Conservation (phyloP, 2,329 filamentous ascomycete species). For the Tolypocladium ovalisporum region DNA sequence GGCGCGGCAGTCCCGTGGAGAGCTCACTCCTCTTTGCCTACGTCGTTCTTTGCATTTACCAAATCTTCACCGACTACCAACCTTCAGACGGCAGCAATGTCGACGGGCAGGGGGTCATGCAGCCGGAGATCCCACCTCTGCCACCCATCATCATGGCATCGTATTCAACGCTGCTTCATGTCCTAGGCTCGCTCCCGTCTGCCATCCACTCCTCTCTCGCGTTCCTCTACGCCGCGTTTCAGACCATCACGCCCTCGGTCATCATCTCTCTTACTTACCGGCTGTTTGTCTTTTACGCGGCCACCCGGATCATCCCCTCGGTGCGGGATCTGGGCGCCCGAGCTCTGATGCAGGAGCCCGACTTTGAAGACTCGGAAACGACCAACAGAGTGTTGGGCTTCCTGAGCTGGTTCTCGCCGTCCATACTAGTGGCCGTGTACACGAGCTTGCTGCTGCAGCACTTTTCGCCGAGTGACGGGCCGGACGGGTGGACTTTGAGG, state of each 20-base stretch:
- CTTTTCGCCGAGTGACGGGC: conserved; percentile 67
- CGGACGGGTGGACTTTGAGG: conserved; percentile 72
- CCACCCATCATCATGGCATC: conserved; percentile 98
- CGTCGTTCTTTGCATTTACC: conserved; percentile 95
- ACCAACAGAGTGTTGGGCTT: conserved; percentile 72
- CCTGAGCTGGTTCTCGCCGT: conserved; percentile 88
- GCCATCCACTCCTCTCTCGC: conserved; percentile 76
- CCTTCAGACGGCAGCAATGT: conserved; percentile 56
- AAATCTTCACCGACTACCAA: conserved; percentile 97
- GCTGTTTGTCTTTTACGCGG: conserved; percentile 89
- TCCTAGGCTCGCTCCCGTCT: conserved; percentile 71
- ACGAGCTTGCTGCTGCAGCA: conserved; percentile 93
- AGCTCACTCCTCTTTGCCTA: conserved; percentile 94
- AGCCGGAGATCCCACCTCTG: conserved; percentile 90
- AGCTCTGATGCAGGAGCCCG: conserved; percentile 74
- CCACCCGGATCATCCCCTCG: conserved; percentile 89
- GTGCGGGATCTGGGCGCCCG: conserved; percentile 78
- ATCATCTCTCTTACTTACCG: conserved; percentile 92
- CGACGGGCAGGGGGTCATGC: conserved; percentile 37
- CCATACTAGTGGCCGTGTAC: conserved; percentile 90
- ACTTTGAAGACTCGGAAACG: conserved; percentile 73
- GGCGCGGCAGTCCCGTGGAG: conserved; percentile 88
- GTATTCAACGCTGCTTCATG: conserved; percentile 81
- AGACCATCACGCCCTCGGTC: conserved; percentile 90
- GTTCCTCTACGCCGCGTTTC: conserved; percentile 82